phyloP scores from a whole-genome alignment of 768 basidiomycete genomes.

The Agaricus bisporus region DNA sequence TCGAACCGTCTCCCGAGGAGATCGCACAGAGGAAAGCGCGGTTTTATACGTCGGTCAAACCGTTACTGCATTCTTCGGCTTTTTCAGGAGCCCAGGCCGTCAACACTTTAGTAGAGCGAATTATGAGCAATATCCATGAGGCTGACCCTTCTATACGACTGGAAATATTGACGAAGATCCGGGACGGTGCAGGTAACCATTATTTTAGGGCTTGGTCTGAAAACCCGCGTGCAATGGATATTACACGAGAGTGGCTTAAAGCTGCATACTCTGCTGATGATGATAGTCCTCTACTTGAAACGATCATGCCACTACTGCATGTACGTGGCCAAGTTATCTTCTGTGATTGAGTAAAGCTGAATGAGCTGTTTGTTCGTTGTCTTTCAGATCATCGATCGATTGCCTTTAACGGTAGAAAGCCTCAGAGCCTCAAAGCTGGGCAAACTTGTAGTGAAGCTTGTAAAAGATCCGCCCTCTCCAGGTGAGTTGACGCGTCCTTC shows the following conservation, averaged over 20 bases:
- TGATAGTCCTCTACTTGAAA: conserved; percentile 59
- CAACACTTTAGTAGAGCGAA: conserved; percentile 46
- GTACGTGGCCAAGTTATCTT: conserved; percentile 41
- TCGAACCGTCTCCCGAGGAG: conserved; percentile 26
- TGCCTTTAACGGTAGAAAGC: conserved; percentile 67
- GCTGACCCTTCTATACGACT: conserved; percentile 60
- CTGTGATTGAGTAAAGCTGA: conserved; percentile 2
- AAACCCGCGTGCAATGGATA: conserved; percentile 66
- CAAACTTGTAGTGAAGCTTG: conserved; percentile 70
- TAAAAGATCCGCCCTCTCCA: conserved; percentile 67
- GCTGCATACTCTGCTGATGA: conserved; percentile 44
- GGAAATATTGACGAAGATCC: conserved; percentile 74
- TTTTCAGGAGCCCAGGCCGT: conserved; percentile 73
- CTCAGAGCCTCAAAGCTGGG: conserved; percentile 72
- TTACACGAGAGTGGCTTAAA: conserved; percentile 80
- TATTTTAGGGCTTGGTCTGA: conserved; percentile 86
- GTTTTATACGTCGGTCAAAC: conserved; percentile 46
- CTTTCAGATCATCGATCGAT: conserved; percentile 72
- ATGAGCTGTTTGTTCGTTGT: conserved; percentile 7
- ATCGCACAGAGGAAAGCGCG: conserved; percentile 50
- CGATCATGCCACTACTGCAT: conserved; percentile 82
- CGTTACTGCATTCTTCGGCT: conserved; percentile 48
- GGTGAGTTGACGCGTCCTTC: conserved; percentile 53
- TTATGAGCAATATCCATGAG: conserved; percentile 55
- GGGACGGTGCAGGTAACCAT: conserved; percentile 80